These are phyloP conservation scores for Cardamine occulta DNA, from an alignment of 345 rosid genomes.

Conservation along the genomic window DNA sequence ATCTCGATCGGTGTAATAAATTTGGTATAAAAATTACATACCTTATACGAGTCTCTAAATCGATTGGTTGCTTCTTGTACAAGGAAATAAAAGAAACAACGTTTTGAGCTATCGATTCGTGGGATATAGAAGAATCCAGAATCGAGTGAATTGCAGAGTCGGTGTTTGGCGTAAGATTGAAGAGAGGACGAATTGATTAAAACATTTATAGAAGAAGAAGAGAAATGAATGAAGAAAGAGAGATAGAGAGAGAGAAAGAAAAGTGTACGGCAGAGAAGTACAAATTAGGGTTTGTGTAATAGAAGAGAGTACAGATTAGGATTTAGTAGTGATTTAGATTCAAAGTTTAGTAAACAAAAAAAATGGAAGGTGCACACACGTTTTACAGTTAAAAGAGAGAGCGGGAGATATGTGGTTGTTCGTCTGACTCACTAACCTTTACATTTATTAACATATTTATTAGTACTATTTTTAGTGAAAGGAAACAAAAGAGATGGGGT, in stretches of 20 bases:
- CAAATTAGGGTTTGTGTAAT: conserved; percentile 21
- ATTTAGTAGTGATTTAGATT: background rate
- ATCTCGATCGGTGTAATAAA: background rate
- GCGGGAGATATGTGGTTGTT: conserved; percentile 32
- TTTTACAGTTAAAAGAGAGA: conserved; percentile 4
- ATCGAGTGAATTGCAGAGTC: background rate
- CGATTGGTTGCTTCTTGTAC: conserved; percentile 9
- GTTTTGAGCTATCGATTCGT: background rate
- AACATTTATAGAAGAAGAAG: conserved; percentile 21
- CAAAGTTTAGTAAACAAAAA: conserved; percentile 16
- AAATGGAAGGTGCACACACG: conserved; percentile 35
- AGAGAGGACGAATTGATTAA: background rate
- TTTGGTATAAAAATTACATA: background rate
- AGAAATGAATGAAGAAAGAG: conserved; percentile 21
- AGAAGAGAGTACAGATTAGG: conserved; percentile 28
- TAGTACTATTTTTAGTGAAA: too few relatives aligned
- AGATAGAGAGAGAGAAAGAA: background rate
- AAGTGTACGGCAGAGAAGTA: conserved; percentile 46
- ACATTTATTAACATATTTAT: background rate
- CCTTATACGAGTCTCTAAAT: background rate
- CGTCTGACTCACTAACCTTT: conserved; percentile 21
- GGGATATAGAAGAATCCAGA: background rate
- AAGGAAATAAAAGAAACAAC: background rate
- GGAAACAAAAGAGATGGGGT: background rate
- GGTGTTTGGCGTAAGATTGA: conserved; percentile 7